Evolutionary conservation across 2,329 filamentous ascomycete species (phyloP).

Genomic region (Ophiostoma sp.): DNA sequence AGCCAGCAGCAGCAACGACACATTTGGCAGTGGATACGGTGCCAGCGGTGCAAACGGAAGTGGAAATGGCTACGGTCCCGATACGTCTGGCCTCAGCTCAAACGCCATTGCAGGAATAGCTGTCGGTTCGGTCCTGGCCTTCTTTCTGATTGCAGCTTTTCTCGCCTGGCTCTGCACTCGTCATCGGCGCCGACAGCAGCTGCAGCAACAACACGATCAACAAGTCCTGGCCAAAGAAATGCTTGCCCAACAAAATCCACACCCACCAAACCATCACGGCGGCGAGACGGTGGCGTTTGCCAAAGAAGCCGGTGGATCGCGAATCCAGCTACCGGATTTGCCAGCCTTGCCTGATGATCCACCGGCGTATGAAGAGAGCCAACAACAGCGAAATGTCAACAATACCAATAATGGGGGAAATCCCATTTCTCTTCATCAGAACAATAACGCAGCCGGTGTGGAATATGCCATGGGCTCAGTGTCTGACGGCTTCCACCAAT

Average conservation of each 20-base stretch:
- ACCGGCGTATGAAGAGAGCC: conserved; percentile 25
- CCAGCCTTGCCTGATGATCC: conserved; percentile 17
- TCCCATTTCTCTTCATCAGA: background rate
- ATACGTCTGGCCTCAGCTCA: background rate
- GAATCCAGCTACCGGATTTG: background rate
- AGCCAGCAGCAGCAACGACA: background rate
- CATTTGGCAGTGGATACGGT: background rate
- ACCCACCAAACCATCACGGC: background rate
- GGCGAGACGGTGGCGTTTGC: conserved; percentile 18
- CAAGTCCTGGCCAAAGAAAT: background rate
- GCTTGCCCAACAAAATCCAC: background rate
- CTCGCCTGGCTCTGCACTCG: conserved; percentile 17
- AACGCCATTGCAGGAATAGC: conserved; percentile 21
- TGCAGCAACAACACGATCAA: background rate
- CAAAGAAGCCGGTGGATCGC: conserved; percentile 4
- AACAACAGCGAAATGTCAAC: background rate
- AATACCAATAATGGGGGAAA: background rate
- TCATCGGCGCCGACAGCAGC: background rate
- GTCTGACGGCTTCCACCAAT: conserved; percentile 24
- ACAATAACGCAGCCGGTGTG: background rate
- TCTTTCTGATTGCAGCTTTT: background rate
- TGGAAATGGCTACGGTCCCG: background rate
- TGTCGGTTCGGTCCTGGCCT: conserved; percentile 7
- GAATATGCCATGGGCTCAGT: background rate
- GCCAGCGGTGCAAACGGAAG: background rate